These are phyloP conservation scores for Aspergillus baeticus DNA, from an alignment of 495 filamentous ascomycete species.

Conservation along the genomic window DNA sequence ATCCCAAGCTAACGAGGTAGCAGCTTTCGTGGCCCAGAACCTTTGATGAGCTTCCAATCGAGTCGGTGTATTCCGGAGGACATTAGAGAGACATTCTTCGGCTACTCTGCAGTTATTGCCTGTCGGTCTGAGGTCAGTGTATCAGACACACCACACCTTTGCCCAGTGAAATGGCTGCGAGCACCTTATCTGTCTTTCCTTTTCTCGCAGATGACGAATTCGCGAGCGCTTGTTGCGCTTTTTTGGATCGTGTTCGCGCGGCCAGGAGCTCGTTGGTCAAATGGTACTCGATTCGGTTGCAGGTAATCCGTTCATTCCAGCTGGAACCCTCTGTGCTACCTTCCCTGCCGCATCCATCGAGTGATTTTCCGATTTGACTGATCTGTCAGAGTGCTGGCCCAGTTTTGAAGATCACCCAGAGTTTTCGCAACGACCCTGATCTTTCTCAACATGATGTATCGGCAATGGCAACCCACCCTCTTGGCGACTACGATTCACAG, in stretches of 20 bases:
- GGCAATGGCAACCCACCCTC: slow-evolving; percentile 6
- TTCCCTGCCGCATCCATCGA: slow-evolving; percentile 10
- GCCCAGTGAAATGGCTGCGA: slow-evolving; percentile 23
- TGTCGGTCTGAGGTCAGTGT: slow-evolving; percentile 12
- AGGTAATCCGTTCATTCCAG: slow-evolving; percentile 23
- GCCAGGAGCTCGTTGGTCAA: slow-evolving; percentile 15
- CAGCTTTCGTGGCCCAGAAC: slow-evolving; percentile 3
- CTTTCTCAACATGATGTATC: slow-evolving; percentile 3
- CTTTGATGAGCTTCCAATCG: neutral
- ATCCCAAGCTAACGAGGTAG: neutral
- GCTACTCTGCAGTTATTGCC: slow-evolving; percentile 7
- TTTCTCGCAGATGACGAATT: slow-evolving; percentile 61
- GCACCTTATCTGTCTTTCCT: slow-evolving; percentile 39
- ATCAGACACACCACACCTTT: slow-evolving; percentile 20
- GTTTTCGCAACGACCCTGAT: slow-evolving; percentile 13
- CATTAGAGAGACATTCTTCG: slow-evolving; percentile 8
- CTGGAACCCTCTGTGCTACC: slow-evolving; percentile 1
- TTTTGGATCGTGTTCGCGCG: slow-evolving; percentile 51
- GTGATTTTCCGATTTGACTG: slow-evolving; percentile 17
- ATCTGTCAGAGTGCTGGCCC: slow-evolving; percentile 26
- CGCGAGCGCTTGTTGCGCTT: slow-evolving; percentile 54
- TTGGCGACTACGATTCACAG: slow-evolving; percentile 22
- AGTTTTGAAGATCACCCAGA: slow-evolving; percentile 38
- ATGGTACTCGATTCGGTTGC: slow-evolving; percentile 31
- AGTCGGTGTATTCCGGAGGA: slow-evolving; percentile 15